These are phyloP conservation scores for Naganishia vaughanmartiniae DNA, from an alignment of 768 basidiomycete species.

Conservation along the genomic window DNA sequence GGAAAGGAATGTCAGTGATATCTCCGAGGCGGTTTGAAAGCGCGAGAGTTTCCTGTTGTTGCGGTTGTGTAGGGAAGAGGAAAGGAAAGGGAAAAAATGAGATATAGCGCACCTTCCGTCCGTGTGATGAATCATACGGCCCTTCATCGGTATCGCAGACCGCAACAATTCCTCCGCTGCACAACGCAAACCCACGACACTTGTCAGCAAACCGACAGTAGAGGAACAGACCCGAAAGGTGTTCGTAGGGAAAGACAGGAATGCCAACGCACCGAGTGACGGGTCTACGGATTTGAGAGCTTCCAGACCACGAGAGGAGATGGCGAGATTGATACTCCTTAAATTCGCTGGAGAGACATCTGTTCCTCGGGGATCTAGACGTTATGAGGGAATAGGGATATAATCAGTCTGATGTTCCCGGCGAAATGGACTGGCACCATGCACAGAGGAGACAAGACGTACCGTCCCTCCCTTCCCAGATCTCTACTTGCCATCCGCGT, in stretches of 20 bases:
- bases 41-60: neutral
- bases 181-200: neutral
- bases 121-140: slow-evolving; percentile 85
- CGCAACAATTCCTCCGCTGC: slow-evolving; percentile 68
- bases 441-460: too few species aligned
- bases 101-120: slow-evolving; percentile 56
- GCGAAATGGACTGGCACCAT: too few species aligned
- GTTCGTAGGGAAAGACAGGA: too few species aligned
- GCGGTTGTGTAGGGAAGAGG: neutral
- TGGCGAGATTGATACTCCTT: slow-evolving; percentile 92
- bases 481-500: slow-evolving; percentile 64
- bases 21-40: too few species aligned
- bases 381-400: neutral
- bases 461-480: slow-evolving; percentile 51
- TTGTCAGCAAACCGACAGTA: neutral
- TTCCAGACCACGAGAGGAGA: slow-evolving; percentile 87
- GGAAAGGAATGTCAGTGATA: neutral
- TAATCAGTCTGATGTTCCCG: too few species aligned
- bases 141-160: slow-evolving; percentile 86
- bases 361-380: slow-evolving; percentile 44
- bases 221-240: neutral
- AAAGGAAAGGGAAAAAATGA: neutral
- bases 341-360: slow-evolving; percentile 39
- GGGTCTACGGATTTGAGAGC: slow-evolving; percentile 77
- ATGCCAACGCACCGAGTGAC: slow-evolving; percentile 34